These are phyloP conservation scores for Euphorbia pulcherrima DNA, from an alignment of 345 rosid genomes.

Conservation along the genomic window DNA sequence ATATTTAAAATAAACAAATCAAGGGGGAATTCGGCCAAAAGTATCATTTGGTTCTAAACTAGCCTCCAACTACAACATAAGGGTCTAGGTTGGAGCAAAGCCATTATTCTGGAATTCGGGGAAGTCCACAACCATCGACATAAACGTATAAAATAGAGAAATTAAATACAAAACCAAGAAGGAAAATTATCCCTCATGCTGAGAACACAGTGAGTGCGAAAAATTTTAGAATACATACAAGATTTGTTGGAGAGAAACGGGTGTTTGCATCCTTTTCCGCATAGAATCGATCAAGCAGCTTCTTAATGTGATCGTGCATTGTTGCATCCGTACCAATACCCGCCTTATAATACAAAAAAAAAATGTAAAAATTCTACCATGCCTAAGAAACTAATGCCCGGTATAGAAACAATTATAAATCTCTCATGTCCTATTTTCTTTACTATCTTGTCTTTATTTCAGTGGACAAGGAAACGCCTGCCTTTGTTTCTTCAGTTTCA, in stretches of 20 bases:
- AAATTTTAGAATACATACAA: conserved; percentile 40
- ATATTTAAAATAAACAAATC: too few relatives aligned
- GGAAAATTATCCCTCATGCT: background rate
- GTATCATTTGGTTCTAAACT: background rate
- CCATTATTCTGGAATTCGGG: background rate
- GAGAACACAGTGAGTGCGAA: background rate
- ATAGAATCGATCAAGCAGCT: conserved; percentile 92
- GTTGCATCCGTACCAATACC: conserved; percentile 99
- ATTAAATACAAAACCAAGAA: conserved; percentile 2
- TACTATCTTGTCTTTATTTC: background rate
- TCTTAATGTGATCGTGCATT: conserved; percentile 97
- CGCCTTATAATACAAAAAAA: conserved; percentile 47
- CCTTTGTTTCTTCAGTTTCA: background rate
- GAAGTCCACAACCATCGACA: background rate
- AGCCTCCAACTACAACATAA: background rate
- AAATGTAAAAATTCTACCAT: background rate
- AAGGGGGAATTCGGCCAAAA: background rate
- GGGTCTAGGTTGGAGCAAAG: background rate
- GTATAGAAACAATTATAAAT: background rate
- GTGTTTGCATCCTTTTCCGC: conserved; percentile 85
- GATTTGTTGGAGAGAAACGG: conserved; percentile 84
- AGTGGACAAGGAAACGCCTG: background rate
- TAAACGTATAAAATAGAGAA: background rate
- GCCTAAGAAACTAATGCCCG: background rate
- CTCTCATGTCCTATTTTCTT: background rate